Conservation (phyloP, 1,284 basidiomycete species). For the Singerocomus inundabilis region DNA sequence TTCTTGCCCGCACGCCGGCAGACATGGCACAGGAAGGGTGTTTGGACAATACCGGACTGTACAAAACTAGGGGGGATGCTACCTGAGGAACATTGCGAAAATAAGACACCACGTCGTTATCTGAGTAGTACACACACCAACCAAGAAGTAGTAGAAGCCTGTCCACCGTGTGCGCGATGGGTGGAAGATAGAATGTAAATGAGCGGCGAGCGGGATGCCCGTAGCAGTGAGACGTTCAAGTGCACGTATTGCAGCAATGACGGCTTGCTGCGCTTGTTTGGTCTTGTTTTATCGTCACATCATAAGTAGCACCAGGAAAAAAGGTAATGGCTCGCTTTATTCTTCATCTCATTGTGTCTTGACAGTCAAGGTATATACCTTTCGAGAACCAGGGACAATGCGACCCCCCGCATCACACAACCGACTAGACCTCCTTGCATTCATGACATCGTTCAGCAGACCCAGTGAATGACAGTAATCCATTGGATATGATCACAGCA, state of each 20-base stretch:
- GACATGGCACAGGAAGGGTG: constrained; percentile 38
- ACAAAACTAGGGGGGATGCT: constrained; percentile 15
- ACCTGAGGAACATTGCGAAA: not conserved
- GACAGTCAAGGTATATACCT: too few relatives aligned
- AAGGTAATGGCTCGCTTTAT: too few relatives aligned
- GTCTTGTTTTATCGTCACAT: constrained; percentile 11
- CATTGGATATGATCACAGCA: too few relatives aligned
- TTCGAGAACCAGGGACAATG: too few relatives aligned
- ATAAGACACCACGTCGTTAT: not conserved
- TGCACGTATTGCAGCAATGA: too few relatives aligned
- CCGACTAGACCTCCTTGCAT: too few relatives aligned
- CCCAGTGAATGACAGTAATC: too few relatives aligned
- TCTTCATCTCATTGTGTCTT: too few relatives aligned
- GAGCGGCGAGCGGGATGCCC: not conserved
- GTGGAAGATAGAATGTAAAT: constrained; percentile 7
- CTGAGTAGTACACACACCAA: not conserved
- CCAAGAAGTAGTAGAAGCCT: not conserved
- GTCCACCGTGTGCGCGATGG: not conserved
- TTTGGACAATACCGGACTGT: constrained; percentile 21
- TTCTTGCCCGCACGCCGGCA: constrained; percentile 56
- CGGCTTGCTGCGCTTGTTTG: constrained; percentile 21
- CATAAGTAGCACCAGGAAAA: too few relatives aligned
- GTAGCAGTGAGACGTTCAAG: not conserved
- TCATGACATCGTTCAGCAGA: too few relatives aligned
- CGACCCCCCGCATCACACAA: too few relatives aligned